Conservation (phyloP, 2,329 filamentous ascomycete genomes). For the Nemania serpens region DNA sequence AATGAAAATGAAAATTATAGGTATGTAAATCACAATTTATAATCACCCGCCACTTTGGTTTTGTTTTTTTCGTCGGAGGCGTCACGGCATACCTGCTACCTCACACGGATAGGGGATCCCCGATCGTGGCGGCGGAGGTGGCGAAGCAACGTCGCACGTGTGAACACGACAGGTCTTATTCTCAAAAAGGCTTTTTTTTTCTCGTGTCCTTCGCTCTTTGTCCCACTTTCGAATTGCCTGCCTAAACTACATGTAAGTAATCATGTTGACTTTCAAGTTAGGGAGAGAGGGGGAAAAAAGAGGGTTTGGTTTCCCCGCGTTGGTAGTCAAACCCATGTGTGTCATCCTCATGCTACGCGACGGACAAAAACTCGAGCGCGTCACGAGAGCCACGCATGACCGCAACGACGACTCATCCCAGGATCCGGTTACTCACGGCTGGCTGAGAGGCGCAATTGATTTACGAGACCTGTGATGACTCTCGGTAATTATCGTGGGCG, state of each 20-base stretch:
- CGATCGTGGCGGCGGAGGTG: constrained; percentile 15
- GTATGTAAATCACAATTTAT: background rate
- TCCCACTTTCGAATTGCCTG: too few species aligned
- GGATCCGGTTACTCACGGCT: constrained; percentile 14
- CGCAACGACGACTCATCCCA: background rate
- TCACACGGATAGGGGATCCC: constrained; percentile 1
- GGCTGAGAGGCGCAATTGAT: background rate
- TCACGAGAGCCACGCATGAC: constrained; percentile 7
- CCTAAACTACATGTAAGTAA: too few species aligned
- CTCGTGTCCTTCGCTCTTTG: too few species aligned
- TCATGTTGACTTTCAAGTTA: too few species aligned
- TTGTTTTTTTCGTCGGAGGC: too few species aligned
- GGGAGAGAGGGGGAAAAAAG: too few species aligned
- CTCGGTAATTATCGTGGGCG: too few species aligned
- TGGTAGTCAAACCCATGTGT: background rate
- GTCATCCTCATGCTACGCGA: background rate
- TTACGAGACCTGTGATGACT: background rate
- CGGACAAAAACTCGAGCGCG: background rate
- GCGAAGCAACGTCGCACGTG: constrained; percentile 5
- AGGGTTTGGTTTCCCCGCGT: background rate
- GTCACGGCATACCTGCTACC: too few species aligned
- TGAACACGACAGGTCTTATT: too few species aligned
- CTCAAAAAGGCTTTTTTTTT: too few species aligned
- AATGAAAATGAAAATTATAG: too few species aligned
- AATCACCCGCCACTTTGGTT: too few species aligned